These are phyloP conservation scores for Oryza rufipogon DNA, from an alignment of 176 grass and related monocot genomes.

Conservation along the genomic window DNA sequence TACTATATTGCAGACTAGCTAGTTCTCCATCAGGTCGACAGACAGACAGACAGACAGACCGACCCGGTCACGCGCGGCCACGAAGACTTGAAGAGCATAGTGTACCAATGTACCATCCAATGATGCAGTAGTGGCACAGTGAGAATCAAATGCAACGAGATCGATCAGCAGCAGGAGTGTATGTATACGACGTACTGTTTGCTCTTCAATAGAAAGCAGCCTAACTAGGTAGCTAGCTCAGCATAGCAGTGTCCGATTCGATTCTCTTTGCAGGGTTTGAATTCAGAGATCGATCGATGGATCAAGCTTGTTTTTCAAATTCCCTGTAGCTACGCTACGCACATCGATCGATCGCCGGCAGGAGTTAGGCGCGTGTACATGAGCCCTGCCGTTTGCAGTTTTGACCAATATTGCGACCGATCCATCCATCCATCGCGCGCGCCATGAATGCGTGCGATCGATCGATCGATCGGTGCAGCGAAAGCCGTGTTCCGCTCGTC, in stretches of 20 bases:
- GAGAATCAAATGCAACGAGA: slow-evolving; percentile 5
- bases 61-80: not conserved
- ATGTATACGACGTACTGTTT: not conserved
- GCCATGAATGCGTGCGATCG: not conserved
- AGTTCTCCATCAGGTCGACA: not conserved
- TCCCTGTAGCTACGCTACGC: not conserved
- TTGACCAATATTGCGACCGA: not conserved
- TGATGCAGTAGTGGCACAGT: not conserved
- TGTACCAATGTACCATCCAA: too few species aligned
- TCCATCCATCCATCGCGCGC: too few species aligned
- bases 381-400: not conserved
- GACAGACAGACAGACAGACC: not conserved
- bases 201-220: not conserved
- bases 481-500: slow-evolving; percentile 8
- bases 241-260: not conserved
- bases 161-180: not conserved
- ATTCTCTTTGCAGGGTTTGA: not conserved
- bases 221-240: not conserved
- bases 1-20: not conserved
- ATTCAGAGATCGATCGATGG: too few species aligned
- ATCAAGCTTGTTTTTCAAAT: not conserved
- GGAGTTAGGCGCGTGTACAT: slow-evolving; percentile 25
- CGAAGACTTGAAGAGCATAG: not conserved
- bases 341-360: not conserved
- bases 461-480: not conserved